Conservation (phyloP, 2,329 filamentous ascomycete species). For the Canariomyces notabilis region DNA sequence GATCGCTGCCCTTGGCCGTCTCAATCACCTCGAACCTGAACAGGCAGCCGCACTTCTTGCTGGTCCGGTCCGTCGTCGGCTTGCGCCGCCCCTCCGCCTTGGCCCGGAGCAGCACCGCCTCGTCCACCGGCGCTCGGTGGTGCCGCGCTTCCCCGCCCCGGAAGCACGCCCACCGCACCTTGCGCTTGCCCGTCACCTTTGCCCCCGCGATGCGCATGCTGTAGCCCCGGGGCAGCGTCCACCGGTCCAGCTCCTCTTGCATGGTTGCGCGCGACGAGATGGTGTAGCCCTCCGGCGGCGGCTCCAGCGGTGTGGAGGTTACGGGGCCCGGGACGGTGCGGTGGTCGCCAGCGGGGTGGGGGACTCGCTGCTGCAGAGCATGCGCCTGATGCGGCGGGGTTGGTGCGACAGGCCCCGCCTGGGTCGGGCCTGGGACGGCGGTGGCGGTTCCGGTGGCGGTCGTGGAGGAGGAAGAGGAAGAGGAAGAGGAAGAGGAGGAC, state of each 20-base stretch:
- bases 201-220: conserved; percentile 37
- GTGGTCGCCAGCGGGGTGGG: conserved; percentile 1
- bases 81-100: conserved; percentile 30
- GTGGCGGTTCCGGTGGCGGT: too few species aligned
- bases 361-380: neutral
- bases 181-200: conserved; percentile 34
- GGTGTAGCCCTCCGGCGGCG: conserved; percentile 32
- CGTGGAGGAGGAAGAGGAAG: too few species aligned
- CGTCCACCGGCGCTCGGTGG: conserved; percentile 24
- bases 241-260: conserved; percentile 34
- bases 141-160: conserved; percentile 34
- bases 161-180: conserved; percentile 36
- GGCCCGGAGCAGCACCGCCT: conserved; percentile 23
- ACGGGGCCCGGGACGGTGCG: conserved; percentile 4
- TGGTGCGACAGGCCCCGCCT: conserved; percentile 5
- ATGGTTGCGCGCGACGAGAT: conserved; percentile 32
- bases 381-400: conserved; percentile 6
- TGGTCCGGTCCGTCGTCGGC: conserved; percentile 31
- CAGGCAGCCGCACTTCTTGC: conserved; percentile 35
- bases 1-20: conserved; percentile 30
- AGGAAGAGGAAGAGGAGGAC: conserved; percentile 4
- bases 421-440: conserved; percentile 2
- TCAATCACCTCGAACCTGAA: conserved; percentile 36
- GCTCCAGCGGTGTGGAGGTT: conserved; percentile 26
- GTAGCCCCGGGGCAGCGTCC: conserved; percentile 34